Base-by-base conservation (phyloP, 495 filamentous ascomycete genomes). In the Hypomontagnella monticulosa region DNA sequence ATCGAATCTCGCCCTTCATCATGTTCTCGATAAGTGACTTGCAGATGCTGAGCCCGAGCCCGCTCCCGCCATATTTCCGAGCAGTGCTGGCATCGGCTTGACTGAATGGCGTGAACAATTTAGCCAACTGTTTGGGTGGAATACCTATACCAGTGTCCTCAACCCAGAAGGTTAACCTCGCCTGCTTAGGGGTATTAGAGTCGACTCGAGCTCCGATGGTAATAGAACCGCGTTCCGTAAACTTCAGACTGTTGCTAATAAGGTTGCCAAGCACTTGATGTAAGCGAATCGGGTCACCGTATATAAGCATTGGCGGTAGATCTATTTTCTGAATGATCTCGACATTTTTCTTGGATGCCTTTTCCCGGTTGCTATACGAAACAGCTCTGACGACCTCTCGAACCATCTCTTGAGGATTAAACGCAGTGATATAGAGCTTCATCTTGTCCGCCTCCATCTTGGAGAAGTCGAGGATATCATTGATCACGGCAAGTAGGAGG, bases 371-470 rank as follows among this genome's bases (percentile, higher is more conserved):
- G 34, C 91, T 93, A 73, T 91, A 96, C 11, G 90, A 89, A 11
- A 92, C 84, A 1, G 93, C 93, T 36, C 93, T 87, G 14, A 96
- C 89, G 1, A 96, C 93, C 71, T 96, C 93, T 5, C 85, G 86
- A 54, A 96, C 91, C 59, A 93, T 96, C 74, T 93, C 91, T 65
- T 87, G 89, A 0, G 95, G 83, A 56, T 91, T 93, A 65, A 96
- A 84, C 1, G 92, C 91, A 48, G 94, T 92, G 9, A 89, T 89
- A 55, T 91, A 94, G 7, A 96, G 88, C 74, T 92, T 92, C 91
- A 97, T 95, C 79, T 96, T 97, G 69, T 93, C 93, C 12, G 93
- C 93, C 74, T 97, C 93, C 71, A 97, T 87, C 71, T 95, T 93
- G 30, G 92, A 95, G 72, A 95, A 97, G 74, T 97, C 93, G 1